Evolutionary conservation across 805 yeast genomes (phyloP), one percentile per base, ranked within the genome.

Genomic region (Wickerhamomyces mucosus): DNA sequence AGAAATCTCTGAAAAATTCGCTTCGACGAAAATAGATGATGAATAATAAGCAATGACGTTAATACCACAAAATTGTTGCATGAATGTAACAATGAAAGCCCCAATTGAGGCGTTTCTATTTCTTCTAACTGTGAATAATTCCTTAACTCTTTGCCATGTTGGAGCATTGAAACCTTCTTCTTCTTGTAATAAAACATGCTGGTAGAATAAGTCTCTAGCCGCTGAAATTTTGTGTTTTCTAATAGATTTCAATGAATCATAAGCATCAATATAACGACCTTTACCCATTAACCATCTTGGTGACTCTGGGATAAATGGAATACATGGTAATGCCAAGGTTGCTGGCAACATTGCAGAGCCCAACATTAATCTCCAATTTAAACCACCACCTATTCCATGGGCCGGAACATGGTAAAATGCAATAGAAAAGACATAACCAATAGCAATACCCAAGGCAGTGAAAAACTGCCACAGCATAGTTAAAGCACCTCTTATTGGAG

Each of bases 21-120:
- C 71, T 36, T 74, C 65, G 15, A 65, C 52, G 58, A 82, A 82
- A 35, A 82, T 81, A 12, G 78, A 63, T 0, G 88, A 76, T 1
- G 88, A 78, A 53, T 79, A 82, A 55, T 80, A 79, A 14, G 89
- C 86, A 55, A 82, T 80, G 29, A 82, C 86, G 48, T 82, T 82
- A 53, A 82, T 72, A 42, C 94, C 94, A 57, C 94, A 82, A 59
- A 82, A 78, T 53, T 82, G 92, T 61, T 82, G 94, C 82, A 78
- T 77, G 51, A 81, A 78, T 77, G 83, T 82, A 37, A 75, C 81
- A 39, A 81, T 65, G 69, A 78, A 77, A 5, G 89, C 74, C 31
- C 83, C 92, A 34, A 76, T 42, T 8, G 82, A 73, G 34, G 86
- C 89, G 49, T 82, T 78, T 56, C 92, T 70, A 51, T 79, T 80